Percentiles rank a stretch among this genome's conserved stretches.
Evolutionary conservation across 2,329 filamentous ascomycete species (phyloP).

Genomic region (Cladobotryum mycophilum): DNA sequence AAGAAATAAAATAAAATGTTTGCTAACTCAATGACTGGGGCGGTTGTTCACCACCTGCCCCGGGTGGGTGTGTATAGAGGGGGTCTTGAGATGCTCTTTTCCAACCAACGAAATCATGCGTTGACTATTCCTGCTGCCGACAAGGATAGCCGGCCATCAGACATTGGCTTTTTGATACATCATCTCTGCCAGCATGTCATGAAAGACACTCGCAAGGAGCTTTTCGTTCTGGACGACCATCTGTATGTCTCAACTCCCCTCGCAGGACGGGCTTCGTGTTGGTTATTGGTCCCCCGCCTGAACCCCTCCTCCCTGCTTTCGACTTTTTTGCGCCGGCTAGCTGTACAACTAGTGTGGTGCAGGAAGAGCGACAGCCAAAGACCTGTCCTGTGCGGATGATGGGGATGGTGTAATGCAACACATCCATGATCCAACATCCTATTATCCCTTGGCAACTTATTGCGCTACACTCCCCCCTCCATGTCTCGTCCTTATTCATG

Average conservation of each 20-base stretch:
- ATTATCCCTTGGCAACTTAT: too few species aligned
- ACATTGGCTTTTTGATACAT: constrained; percentile 68
- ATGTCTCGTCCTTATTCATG: not conserved
- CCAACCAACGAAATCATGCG: constrained; percentile 67
- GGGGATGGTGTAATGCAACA: not conserved
- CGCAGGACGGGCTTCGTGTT: not conserved
- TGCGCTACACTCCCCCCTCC: not conserved
- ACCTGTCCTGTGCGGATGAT: not conserved
- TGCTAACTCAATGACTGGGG: not conserved
- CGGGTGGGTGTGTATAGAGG: constrained; percentile 49
- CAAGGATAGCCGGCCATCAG: constrained; percentile 54
- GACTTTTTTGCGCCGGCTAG: too few species aligned
- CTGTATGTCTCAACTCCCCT: constrained; percentile 58
- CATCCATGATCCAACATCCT: not conserved
- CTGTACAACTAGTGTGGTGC: too few species aligned
- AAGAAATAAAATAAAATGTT: too few species aligned
- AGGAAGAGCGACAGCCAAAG: not conserved
- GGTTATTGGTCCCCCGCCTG: not conserved
- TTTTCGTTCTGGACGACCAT: constrained; percentile 81
- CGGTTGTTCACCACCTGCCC: not conserved
- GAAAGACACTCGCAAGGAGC: constrained; percentile 76
- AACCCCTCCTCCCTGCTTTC: constrained; percentile 5
- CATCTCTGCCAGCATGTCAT: constrained; percentile 77
- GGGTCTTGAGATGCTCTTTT: constrained; percentile 90
- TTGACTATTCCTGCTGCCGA: constrained; percentile 61